phyloP scores from a whole-genome alignment of 2,329 filamentous ascomycete species.

The Ophiosphaerella korrae region DNA sequence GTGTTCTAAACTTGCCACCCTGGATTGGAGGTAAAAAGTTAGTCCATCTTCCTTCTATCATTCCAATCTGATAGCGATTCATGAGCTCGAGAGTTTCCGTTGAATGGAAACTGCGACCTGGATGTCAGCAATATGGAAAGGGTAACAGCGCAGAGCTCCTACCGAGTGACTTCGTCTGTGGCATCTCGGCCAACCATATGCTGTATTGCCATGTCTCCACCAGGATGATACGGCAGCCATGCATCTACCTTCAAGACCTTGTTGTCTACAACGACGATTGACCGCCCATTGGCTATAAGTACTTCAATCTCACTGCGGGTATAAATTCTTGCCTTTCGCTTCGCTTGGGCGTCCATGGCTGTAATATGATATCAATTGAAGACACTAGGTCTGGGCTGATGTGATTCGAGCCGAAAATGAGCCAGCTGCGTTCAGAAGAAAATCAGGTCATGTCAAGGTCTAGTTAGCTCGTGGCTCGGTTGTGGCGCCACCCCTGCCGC shows the following conservation, averaged over 20 bases:
- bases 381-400: not conserved
- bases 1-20: slow-evolving; percentile 74
- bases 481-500: too few relatives aligned
- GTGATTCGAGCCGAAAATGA: not conserved
- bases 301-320: slow-evolving; percentile 73
- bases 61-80: slow-evolving; percentile 81
- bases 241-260: slow-evolving; percentile 85
- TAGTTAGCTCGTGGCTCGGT: too few relatives aligned
- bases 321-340: slow-evolving; percentile 57
- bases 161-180: slow-evolving; percentile 93
- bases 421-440: slow-evolving; percentile 1
- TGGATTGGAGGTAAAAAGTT: slow-evolving; percentile 94
- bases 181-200: slow-evolving; percentile 95
- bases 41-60: slow-evolving; percentile 77
- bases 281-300: slow-evolving; percentile 79
- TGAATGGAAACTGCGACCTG: slow-evolving; percentile 73
- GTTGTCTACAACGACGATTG: slow-evolving; percentile 79
- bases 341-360: slow-evolving; percentile 33
- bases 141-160: slow-evolving; percentile 44
- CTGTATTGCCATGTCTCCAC: slow-evolving; percentile 85
- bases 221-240: slow-evolving; percentile 89
- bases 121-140: slow-evolving; percentile 7
- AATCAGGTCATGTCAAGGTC: not conserved
- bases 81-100: slow-evolving; percentile 75
- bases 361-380: slow-evolving; percentile 7